Evolutionary conservation across 164 flowering plant species (phyloP), one percentile per base, ranked within the genome.

Genomic region (Annona cherimola): DNA sequence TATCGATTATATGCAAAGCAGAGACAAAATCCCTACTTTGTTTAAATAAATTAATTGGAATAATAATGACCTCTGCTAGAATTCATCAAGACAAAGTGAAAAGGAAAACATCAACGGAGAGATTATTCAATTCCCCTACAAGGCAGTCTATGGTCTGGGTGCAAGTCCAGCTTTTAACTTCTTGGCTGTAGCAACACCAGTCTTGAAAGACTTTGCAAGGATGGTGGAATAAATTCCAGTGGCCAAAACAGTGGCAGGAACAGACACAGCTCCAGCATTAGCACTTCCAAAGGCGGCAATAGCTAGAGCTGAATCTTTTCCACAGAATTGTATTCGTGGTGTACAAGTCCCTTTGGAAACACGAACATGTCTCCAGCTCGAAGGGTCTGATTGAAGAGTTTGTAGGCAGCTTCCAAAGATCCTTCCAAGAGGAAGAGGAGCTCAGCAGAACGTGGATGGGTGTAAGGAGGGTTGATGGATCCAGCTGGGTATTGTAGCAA

Each of bases 361-460:
- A 80, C 39, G 55, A 80, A 80, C 80, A 77, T 68, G 69, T 80
- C 79, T 4, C 78, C 79, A 1, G 5, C 0, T 59, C 74, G 69
- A 4, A 79, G 79, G 39, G 75, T 69, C 67, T 77, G 78, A 40
- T 75, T 74, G 65, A 69, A 80, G 5, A 74, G 79, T 66, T 69
- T 69, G 74, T 80, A 77, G 54, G 71, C 75, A 4, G 80, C 78
- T 14, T 77, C 77, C 12, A 80, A 63, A 50, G 45, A 43, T 2
- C 83, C 80, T 1, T 73, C 63, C 4, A 80, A 6, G 9, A 75
- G 44, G 20, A 80, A 59, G 16, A 80, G 71, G 59, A 80, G 83
- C 78, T 81, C 84, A 1, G 86, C 73, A 0, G 85, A 66, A 5
- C 84, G 75, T 1, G 86, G 82, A 46, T 83, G 86, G 20, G 77